Evolutionary conservation across 192 early-diverging fungal species (phyloP), one percentile per base, ranked within the genome.

Genomic region (Umbelopsis ramanniana): DNA sequence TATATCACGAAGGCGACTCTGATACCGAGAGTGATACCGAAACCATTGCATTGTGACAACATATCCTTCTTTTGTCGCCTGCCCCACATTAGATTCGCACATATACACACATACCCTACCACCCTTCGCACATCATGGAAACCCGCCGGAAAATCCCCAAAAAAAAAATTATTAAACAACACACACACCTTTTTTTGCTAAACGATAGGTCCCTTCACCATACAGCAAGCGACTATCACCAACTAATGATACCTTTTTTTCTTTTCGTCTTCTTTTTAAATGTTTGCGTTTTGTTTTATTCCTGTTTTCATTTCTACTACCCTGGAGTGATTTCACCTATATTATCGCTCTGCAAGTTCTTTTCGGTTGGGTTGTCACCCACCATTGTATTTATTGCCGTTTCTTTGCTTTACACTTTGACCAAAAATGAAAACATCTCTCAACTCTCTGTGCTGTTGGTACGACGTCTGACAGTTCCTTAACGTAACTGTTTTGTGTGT

Each of bases 1-100:
- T 88, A 75, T 80, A 86, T 67, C 87, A 86, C 52, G 83, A 86
- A 46, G 87, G 87, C 4, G 87, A 88, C 43, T 83, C 83, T 40
- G 83, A 86, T 55, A 40, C 72, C 23, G 76, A 79, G 66, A 22
- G 66, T 23, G 72, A 74, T 68, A 52, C 46, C 46, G 43, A 50
- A 52, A 69, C 46, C 2, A 69, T 69, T 29, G 45, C 24, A n/a
- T 52, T 69, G 57, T 63, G 29, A 63, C 7, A 37, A 22, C 57
- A 29, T 55, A 55, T 15, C 48, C 48, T 50, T 12, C 33, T 43
- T 11, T 43, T 12, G 40, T 43, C 40, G 40, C 40, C 40, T 43
- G 40, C 40, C 40, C 29, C 40, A 43, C 40, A 43, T 1, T 43
- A 43, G 40, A 43, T 11, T 12, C 40, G 11, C 40, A 43, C 11